Evolutionary conservation across 2,329 filamentous ascomycete genomes (phyloP).

Genomic region (Botryosphaeria dothidea): DNA sequence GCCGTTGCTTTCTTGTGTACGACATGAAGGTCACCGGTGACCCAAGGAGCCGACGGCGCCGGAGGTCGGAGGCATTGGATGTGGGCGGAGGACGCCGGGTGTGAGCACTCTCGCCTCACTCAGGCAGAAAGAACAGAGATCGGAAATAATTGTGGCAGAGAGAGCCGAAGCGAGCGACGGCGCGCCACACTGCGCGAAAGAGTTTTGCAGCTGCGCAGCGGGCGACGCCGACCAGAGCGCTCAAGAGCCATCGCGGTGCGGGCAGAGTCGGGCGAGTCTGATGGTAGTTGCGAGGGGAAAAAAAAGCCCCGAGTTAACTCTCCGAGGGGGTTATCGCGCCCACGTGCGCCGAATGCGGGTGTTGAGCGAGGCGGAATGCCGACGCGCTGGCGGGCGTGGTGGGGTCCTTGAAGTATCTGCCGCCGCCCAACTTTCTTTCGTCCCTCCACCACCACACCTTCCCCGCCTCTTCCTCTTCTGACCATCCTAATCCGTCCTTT

Average conservation of each 20-base stretch:
- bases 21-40: too few relatives aligned
- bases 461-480: not conserved
- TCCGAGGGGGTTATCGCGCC: not conserved
- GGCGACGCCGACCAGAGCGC: not conserved
- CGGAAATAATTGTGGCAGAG: not conserved
- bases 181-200: not conserved
- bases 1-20: too few relatives aligned
- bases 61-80: not conserved
- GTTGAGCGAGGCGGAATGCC: not conserved
- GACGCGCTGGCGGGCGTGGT: not conserved
- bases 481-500: slow-evolving; percentile 19
- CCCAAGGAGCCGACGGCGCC: not conserved
- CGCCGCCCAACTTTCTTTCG: slow-evolving; percentile 16
- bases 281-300: too few relatives aligned
- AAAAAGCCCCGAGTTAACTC: slow-evolving; percentile 10
- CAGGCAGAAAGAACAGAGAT: not conserved
- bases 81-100: not conserved
- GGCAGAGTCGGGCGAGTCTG: not conserved
- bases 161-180: not conserved
- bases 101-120: not conserved
- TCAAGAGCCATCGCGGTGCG: not conserved
- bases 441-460: slow-evolving; percentile 9
- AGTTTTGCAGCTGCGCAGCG: not conserved
- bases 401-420: slow-evolving; percentile 18
- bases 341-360: slow-evolving; percentile 12